Evolutionary conservation across 116 monocot genomes (phyloP).

Genomic region (Cymodocea nodosa): DNA sequence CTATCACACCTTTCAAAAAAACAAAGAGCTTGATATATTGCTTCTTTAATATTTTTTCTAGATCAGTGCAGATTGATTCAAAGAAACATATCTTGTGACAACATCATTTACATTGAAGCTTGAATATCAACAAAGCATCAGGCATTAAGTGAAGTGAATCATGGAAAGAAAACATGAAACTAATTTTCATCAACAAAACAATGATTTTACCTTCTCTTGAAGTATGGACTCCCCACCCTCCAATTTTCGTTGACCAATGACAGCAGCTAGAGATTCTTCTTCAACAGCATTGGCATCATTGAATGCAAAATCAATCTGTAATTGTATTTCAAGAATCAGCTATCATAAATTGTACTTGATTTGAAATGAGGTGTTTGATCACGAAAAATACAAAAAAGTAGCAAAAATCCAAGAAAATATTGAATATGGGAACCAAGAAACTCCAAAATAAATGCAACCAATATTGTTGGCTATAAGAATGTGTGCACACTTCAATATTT

Average conservation of each 20-base stretch:
- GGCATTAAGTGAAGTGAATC: too few species aligned
- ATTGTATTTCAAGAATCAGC: background rate
- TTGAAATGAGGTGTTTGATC: background rate
- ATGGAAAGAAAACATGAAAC: too few species aligned
- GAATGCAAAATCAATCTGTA: slow-evolving; percentile 73
- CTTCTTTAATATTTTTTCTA: too few species aligned
- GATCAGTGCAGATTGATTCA: too few species aligned
- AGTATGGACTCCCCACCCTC: slow-evolving; percentile 54
- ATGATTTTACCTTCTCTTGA: slow-evolving; percentile 44
- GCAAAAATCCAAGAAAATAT: slow-evolving; percentile 9
- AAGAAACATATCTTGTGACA: too few species aligned
- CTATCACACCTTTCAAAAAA: too few species aligned
- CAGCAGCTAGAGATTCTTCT: slow-evolving; percentile 41
- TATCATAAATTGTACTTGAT: background rate
- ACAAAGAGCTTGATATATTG: too few species aligned
- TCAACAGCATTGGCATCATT: slow-evolving; percentile 64
- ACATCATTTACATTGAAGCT: too few species aligned
- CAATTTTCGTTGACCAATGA: slow-evolving; percentile 40
- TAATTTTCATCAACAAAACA: background rate
- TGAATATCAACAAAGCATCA: too few species aligned
- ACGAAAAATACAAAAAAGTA: background rate
- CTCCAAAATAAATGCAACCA: background rate
- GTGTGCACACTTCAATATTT: slow-evolving; percentile 40
- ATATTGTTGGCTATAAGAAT: slow-evolving; percentile 2
- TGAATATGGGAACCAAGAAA: background rate